A percentile compares a stretch with the other conserved stretches of the same genome.
phyloP scores from a whole-genome alignment of 164 flowering plant species.

The Aristolochia californica region DNA sequence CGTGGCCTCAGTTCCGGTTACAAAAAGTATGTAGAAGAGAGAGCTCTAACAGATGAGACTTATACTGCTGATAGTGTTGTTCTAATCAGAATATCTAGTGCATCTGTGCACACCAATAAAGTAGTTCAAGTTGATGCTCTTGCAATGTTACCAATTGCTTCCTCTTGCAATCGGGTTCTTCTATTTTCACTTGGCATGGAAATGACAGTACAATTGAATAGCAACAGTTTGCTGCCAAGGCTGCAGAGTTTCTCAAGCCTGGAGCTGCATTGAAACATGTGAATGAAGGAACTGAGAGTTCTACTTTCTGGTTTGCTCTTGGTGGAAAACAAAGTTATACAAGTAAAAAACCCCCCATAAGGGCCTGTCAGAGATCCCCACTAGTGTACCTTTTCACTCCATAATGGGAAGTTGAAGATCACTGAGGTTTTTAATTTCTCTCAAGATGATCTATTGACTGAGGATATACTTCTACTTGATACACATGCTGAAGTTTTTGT shows the following conservation, averaged over 20 bases:
- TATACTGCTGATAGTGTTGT: constrained; percentile 75
- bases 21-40: constrained; percentile 62
- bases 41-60: constrained; percentile 74
- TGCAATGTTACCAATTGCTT: constrained; percentile 80
- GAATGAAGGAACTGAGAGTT: too few species aligned
- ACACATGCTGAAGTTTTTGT: too few species aligned
- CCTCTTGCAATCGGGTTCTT: constrained; percentile 83
- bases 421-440: too few species aligned
- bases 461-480: too few species aligned
- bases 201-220: constrained; percentile 78
- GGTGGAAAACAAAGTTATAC: too few species aligned
- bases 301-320: too few species aligned
- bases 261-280: too few species aligned
- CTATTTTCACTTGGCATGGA: constrained; percentile 90
- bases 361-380: too few species aligned
- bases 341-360: too few species aligned
- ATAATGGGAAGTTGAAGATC: too few species aligned
- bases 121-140: constrained; percentile 89
- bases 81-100: constrained; percentile 69
- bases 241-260: constrained; percentile 94
- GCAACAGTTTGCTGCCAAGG: constrained; percentile 76
- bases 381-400: too few species aligned
- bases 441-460: too few species aligned
- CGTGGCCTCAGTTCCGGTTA: constrained; percentile 95
- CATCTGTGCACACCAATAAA: constrained; percentile 72